Percentiles rank a stretch among this genome's conserved stretches.
These are phyloP conservation scores for Mycosarcoma maydis DNA, from an alignment of 1,284 basidiomycete genomes.

Conservation along the genomic window DNA sequence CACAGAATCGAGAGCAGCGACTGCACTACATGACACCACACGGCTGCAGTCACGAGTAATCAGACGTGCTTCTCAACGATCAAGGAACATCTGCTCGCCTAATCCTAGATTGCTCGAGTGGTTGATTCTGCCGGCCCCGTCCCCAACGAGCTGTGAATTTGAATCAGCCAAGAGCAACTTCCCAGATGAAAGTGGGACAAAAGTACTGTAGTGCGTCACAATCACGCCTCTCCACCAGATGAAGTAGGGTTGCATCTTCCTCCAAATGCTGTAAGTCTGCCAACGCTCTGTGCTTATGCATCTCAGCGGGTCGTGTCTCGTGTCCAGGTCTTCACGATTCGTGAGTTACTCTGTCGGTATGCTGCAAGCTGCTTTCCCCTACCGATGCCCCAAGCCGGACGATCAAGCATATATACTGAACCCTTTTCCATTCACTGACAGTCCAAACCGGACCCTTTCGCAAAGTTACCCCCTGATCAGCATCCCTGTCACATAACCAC, in stretches of 20 bases:
- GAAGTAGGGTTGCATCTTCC: constrained; percentile 1
- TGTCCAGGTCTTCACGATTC: constrained; percentile 1
- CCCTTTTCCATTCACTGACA: neutral
- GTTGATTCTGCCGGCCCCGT: constrained; percentile 5
- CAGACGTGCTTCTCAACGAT: constrained; percentile 4
- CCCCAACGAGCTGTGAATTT: neutral
- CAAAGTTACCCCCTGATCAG: neutral
- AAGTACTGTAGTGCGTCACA: neutral
- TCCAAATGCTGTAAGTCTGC: neutral
- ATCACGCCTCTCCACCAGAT: neutral
- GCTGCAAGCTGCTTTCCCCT: constrained; percentile 4
- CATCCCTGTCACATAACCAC: neutral
- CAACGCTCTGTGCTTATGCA: neutral
- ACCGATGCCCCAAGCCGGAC: no score
- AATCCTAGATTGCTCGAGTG: constrained; percentile 5
- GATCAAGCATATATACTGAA: constrained; percentile 13
- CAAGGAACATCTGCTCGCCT: constrained; percentile 21
- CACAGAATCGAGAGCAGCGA: no score
- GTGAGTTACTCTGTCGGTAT: no score
- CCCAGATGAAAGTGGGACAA: neutral
- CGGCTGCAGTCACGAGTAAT: no score
- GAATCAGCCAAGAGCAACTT: no score
- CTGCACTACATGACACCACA: neutral
- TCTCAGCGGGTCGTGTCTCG: neutral
- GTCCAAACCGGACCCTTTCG: neutral